Conservation (phyloP, 2,329 filamentous ascomycete species). For the Trichoderma breve region DNA sequence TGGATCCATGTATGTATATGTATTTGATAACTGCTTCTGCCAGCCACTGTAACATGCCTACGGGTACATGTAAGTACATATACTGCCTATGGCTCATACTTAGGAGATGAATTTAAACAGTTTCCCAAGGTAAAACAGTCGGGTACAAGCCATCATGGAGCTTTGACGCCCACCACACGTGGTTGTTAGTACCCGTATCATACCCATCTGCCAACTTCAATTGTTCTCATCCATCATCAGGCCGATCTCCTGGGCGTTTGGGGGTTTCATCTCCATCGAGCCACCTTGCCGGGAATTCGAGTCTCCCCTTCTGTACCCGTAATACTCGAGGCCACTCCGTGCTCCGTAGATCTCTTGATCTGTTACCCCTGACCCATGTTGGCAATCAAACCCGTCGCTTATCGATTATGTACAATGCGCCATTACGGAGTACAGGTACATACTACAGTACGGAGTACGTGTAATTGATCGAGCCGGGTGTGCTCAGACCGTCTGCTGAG, state of each 20-base stretch:
- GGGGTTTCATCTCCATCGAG: slow-evolving; percentile 7
- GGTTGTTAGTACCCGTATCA: not conserved
- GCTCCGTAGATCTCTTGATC: slow-evolving; percentile 15
- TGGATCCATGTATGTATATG: not conserved
- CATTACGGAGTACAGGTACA: not conserved
- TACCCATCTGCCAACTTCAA: not conserved
- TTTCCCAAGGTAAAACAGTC: not conserved
- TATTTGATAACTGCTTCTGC: not conserved
- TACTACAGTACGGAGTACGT: not conserved
- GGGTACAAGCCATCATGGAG: not conserved
- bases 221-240: not conserved
- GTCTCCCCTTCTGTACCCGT: not conserved
- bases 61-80: not conserved
- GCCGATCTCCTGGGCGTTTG: not conserved
- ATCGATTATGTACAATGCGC: slow-evolving; percentile 17
- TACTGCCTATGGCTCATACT: not conserved
- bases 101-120: not conserved
- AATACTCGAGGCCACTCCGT: slow-evolving; percentile 2
- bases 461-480: not conserved
- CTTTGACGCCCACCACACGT: not conserved
- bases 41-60: not conserved
- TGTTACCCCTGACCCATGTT: slow-evolving; percentile 17
- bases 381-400: slow-evolving; percentile 19
- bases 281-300: not conserved
- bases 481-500: slow-evolving; percentile 1